A percentile compares a stretch with the other conserved stretches of the same genome.
phyloP scores from a whole-genome alignment of 202 grass and related monocot genomes.

The Carex sylvatica region DNA sequence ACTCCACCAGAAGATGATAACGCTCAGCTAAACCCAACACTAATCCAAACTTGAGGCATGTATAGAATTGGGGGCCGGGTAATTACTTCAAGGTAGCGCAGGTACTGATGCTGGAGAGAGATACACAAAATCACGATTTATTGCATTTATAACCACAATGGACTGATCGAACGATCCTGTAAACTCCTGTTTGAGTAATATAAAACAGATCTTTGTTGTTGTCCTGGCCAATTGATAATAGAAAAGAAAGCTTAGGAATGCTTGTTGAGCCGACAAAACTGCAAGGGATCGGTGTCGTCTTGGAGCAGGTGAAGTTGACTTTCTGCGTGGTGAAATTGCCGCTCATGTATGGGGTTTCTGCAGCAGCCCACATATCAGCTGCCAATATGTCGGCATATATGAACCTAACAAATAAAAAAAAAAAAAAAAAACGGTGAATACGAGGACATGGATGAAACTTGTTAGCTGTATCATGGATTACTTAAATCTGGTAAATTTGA shows the following conservation, averaged over 20 bases:
- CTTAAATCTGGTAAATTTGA: background rate
- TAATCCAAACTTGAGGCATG: background rate
- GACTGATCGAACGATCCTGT: constrained; percentile 7
- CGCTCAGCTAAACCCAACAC: background rate
- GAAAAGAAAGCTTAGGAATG: background rate
- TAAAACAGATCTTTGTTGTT: constrained; percentile 16
- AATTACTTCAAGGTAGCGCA: background rate
- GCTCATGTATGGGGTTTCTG: constrained; percentile 13
- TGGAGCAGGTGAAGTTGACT: constrained; percentile 12
- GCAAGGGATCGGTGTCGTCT: constrained; percentile 12
- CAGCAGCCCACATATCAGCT: constrained; percentile 22
- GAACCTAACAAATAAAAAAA: constrained; percentile 15
- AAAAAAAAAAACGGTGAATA: background rate
- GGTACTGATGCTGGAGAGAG: background rate
- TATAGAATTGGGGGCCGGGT: background rate
- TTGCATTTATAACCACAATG: constrained; percentile 11
- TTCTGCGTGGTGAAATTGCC: constrained; percentile 9
- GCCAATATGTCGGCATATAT: constrained; percentile 11
- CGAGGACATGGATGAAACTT: background rate
- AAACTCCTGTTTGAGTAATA: constrained; percentile 8
- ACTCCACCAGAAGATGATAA: background rate
- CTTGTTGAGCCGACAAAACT: constrained; percentile 8
- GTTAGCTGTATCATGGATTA: background rate
- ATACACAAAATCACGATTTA: background rate
- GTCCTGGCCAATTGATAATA: constrained; percentile 4